Percentiles rank a stretch among this genome's conserved stretches.
phyloP scores from a whole-genome alignment of 2,329 filamentous ascomycete species.

The Calonectria leucothoes region DNA sequence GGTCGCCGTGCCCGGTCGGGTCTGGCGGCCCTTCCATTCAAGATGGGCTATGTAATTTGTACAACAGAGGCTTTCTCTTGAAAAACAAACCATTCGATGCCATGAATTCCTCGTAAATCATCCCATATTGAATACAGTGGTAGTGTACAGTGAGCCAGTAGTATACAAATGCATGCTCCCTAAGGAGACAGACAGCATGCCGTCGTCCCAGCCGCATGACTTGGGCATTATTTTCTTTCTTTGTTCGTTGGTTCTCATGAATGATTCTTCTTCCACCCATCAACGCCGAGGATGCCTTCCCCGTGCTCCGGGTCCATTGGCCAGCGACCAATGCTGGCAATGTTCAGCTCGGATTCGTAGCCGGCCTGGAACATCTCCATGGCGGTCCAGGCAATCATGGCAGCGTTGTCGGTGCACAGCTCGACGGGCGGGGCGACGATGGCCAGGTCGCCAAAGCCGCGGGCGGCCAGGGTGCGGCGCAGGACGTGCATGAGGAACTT shows the following conservation, averaged over 20 bases:
- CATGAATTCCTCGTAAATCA: slow-evolving; percentile 13
- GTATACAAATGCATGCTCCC: slow-evolving; percentile 5
- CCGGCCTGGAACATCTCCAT: slow-evolving; percentile 91
- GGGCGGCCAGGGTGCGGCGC: slow-evolving; percentile 67
- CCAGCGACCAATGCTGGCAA: slow-evolving; percentile 77
- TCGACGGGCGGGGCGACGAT: slow-evolving; percentile 80
- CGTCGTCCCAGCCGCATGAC: neutral
- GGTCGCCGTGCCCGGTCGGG: neutral
- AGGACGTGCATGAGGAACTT: slow-evolving; percentile 78
- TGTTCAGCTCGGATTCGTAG: slow-evolving; percentile 71
- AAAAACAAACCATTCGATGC: slow-evolving; percentile 24
- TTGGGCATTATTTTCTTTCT: neutral
- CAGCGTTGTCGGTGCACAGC: slow-evolving; percentile 94
- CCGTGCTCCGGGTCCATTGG: slow-evolving; percentile 73
- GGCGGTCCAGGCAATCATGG: slow-evolving; percentile 96
- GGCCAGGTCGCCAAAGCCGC: slow-evolving; percentile 70
- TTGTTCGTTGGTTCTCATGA: neutral
- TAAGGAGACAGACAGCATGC: neutral
- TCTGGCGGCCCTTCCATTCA: slow-evolving; percentile 17
- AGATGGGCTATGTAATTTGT: slow-evolving; percentile 41
- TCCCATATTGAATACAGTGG: neutral
- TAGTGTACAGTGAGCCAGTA: slow-evolving; percentile 24
- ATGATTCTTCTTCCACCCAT: slow-evolving; percentile 55
- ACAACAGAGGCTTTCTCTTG: slow-evolving; percentile 43
- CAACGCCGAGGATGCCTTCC: slow-evolving; percentile 72